Evolutionary conservation across 1,284 basidiomycete genomes (phyloP).

Genomic region (Pisolithus thermaeus): DNA sequence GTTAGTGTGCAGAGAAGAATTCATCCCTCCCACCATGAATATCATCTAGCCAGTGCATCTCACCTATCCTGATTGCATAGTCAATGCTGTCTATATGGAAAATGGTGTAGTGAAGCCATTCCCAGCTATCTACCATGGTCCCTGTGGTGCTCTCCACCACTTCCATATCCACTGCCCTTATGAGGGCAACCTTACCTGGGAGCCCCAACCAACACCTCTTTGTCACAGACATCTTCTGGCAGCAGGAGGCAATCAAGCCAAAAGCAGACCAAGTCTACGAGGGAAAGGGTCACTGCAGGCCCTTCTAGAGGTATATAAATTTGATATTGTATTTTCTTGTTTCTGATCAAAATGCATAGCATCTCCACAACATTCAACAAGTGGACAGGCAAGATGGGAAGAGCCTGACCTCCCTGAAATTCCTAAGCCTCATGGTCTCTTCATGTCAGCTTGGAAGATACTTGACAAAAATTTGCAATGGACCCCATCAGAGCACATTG

Average conservation of each 20-base stretch:
- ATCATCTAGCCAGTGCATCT: neutral
- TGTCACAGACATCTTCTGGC: neutral
- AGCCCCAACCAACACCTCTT: too few species aligned
- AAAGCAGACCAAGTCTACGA: neutral
- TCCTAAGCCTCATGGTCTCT: neutral
- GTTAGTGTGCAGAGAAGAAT: neutral
- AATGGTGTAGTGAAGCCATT: neutral
- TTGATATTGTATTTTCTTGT: neutral
- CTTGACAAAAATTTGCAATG: neutral
- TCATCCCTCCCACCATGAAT: constrained; percentile 1
- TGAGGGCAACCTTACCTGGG: too few species aligned
- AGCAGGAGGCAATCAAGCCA: neutral
- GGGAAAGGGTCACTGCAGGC: neutral
- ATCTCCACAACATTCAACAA: neutral
- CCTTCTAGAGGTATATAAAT: neutral
- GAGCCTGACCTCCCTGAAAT: neutral
- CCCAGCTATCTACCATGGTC: too few species aligned
- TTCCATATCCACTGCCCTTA: too few species aligned
- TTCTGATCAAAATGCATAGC: neutral
- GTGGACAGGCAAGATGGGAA: neutral
- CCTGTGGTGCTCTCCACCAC: too few species aligned
- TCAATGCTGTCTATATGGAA: neutral
- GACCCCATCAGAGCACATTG: neutral
- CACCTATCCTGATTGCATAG: neutral
- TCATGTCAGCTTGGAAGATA: neutral